Evolutionary conservation across 2,329 filamentous ascomycete species (phyloP).

Genomic region (Trichoderma asperellum): DNA sequence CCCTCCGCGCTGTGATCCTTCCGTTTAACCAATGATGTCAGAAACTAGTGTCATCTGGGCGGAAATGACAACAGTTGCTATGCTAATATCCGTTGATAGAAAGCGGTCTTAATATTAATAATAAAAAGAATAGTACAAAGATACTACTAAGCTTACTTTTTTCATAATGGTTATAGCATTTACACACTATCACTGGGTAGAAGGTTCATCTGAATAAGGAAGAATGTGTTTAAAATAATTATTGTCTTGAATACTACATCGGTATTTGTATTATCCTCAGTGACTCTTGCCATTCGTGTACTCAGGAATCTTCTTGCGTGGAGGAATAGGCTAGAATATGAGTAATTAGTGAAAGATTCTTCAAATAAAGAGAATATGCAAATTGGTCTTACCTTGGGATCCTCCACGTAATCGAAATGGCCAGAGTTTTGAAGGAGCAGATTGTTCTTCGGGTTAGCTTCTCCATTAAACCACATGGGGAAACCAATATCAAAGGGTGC

Average conservation of each 20-base stretch:
- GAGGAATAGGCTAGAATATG: background rate
- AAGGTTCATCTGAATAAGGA: background rate
- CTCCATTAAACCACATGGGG: constrained; percentile 63
- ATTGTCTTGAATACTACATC: too few species aligned
- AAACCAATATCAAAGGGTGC: constrained; percentile 68
- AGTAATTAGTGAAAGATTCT: background rate
- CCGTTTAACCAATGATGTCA: too few species aligned
- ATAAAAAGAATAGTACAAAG: background rate
- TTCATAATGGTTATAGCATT: background rate
- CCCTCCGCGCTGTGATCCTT: too few species aligned
- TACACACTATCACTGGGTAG: background rate
- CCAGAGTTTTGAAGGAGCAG: constrained; percentile 53
- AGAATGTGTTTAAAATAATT: background rate
- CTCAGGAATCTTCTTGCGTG: background rate
- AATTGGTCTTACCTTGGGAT: constrained; percentile 40
- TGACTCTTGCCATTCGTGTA: background rate
- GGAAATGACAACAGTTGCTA: background rate
- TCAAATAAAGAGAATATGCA: background rate
- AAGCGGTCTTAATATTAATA: too few species aligned
- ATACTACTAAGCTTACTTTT: background rate
- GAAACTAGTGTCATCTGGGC: too few species aligned
- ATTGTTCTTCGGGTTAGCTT: constrained; percentile 43
- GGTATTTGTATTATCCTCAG: background rate
- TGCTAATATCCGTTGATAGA: background rate
- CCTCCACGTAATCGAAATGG: constrained; percentile 54